Base-by-base conservation (phyloP, 768 basidiomycete species). In the Auricularia auricula-judae region DNA sequence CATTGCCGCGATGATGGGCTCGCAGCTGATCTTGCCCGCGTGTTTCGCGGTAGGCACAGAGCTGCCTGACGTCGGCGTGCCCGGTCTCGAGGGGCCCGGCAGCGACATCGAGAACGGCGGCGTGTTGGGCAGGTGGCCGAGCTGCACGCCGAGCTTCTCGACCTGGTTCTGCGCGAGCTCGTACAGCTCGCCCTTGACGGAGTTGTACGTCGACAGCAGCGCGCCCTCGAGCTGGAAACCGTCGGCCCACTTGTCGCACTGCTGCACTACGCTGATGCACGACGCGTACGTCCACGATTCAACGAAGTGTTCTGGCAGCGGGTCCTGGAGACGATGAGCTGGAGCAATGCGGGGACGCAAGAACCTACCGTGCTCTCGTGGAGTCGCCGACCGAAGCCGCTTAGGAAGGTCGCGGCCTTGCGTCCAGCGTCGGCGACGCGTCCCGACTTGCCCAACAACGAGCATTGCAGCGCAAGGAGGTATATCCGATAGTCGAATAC, bases 221-320 rank as follows among this genome's bases (percentile, higher is more conserved):
- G 77, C 64, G 2, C 80, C 77, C 61, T 87, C 81, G 58, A 85
- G 72, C 29, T 79, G 76, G 65, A 78, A 74, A 1, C 73, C 67
- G n/a, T 76, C 72, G 11, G 82, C 80, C 91, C 93, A 94, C 2
- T 75, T 74, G 67, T 91, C 87, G 69, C 88, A 91, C 68, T 87
- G 86, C 12, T 91, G 86, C 34, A 93, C 84, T 54, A 88, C 85
- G 67, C 87, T 91, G 54, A 95, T 78, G 21, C 92, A 86, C 0
- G 94, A 92, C 18, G 90, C 92, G 74, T 93, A 98, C 39, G 84
- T 88, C 97, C 97, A 99, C 0, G 91, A 88, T 72, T 97, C 91
- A 39, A 97, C 79, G 72, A 96, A 97, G 70, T 87, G 84, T 18
- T 78, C 76, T 0, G 88, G 82, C 29, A 89, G 76, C 3, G 77